Percentiles rank a stretch among this genome's conserved stretches.
Conservation (phyloP, 176 grass and related monocot species). For the Alloteropsis semialata region DNA sequence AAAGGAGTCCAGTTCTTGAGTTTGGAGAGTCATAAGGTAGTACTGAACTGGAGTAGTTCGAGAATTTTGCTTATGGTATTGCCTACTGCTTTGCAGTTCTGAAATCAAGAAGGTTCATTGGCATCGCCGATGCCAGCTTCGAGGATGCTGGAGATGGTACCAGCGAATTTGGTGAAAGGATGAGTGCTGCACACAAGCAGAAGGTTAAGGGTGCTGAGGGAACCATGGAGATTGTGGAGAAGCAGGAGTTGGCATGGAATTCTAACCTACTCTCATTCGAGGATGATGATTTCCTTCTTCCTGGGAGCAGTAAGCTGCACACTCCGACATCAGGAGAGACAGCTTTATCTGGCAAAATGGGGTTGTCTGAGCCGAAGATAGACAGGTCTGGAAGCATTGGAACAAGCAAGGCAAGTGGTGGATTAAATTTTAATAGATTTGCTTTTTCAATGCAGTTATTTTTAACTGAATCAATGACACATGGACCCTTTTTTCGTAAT, state of each 20-base stretch:
- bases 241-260: not conserved
- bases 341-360: slow-evolving; percentile 12
- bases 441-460: not conserved
- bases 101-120: slow-evolving; percentile 35
- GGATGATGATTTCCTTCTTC: slow-evolving; percentile 28
- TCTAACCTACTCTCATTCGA: not conserved
- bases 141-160: slow-evolving; percentile 11
- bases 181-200: not conserved
- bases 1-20: not conserved
- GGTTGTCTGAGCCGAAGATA: not conserved
- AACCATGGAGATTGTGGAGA: not conserved
- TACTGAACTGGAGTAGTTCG: not conserved
- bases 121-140: not conserved
- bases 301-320: not conserved
- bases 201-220: not conserved
- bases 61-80: not conserved
- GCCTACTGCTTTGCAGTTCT: slow-evolving; percentile 26
- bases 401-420: slow-evolving; percentile 36
- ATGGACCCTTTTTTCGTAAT: not conserved
- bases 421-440: not conserved
- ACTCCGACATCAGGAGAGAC: slow-evolving; percentile 11
- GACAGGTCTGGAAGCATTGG: slow-evolving; percentile 18
- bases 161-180: not conserved
- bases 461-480: not conserved
- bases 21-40: not conserved